Evolutionary conservation across 306 rosid species (phyloP), one percentile per base, ranked within the genome.

Genomic region (Vicia faba): DNA sequence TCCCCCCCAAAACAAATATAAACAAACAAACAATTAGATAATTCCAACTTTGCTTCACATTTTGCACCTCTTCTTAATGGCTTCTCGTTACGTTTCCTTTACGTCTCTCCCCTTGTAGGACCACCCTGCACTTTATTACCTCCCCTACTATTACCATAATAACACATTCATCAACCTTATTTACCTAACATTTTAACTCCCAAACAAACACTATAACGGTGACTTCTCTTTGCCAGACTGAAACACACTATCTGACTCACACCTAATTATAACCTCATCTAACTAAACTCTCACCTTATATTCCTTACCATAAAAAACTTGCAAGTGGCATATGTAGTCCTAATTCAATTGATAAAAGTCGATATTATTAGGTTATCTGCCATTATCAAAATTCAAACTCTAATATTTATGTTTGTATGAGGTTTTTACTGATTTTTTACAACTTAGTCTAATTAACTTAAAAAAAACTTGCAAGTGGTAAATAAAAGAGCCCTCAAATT

Each of bases 71-170:
- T 59, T 65, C 39, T 64, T 23, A 46, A 15, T 56, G 8, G 2
- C 57, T 33, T 64, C 28, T 63, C 51, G 19, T 59, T 78, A 41
- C 78, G 82, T 78, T 41, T 43, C 70, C 74, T 51, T 72, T 60
- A 78, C 78, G 78, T 66, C 75, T 72, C 74, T 26, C 0, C 64
- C 64, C 4, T 3, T 18, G n/a, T 18, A 18, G 33, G 46, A 19
- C 70, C 80, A 68, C 61, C 64, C 45, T 10, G 12, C 4, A n/a
- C 35, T 39, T 40, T 10, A 68, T 23, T 68, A 40, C 25, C 61
- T n/a, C 33, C 8, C 33, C n/a, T 41, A 20, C 51, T 45, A 20
- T 4, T 53, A 53, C 55, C 29, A 29, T 31, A 45, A 31, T 15
- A 43, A 16, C 46, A 33, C 45, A 59, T 59, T 10, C 7, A 6